Base-by-base conservation (phyloP, 306 rosid genomes). In the Sechiopsis laciniata region DNA sequence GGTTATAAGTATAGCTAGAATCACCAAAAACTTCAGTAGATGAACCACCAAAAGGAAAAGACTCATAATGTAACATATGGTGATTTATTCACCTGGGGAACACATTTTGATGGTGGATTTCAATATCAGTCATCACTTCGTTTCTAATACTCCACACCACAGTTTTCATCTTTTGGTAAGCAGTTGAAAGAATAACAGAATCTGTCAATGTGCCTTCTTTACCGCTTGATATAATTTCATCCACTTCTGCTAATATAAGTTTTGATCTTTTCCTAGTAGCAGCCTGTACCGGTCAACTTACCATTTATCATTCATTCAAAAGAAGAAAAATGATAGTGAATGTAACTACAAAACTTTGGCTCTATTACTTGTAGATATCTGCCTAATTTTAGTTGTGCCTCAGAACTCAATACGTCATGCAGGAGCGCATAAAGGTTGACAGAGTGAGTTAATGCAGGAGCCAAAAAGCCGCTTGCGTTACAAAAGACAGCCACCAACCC, bases 81-180 rank as follows among this genome's bases (percentile, higher is more conserved):
- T 66, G 72, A 45, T 65, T 42, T 65, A 45, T 19, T 66, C 17
- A 66, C 99, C 97, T 94, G 29, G 99, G 99, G 68, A 94, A 96
- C 74, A 94, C 85, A 84, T 90, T 90, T 82, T 84, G 90, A 80
- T 83, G 89, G 80, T 89, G 95, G 82, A 94, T 89, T 79, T 91
- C 88, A 74, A 94, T 94, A 82, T 94, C 99, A 29, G 92, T 83
- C 71, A 68, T 55, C 65, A 94, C 87, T 79, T 94, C 99, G 58
- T 89, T 86, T 76, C 89, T 83, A 71, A 94, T 73, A 77, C 87
- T 91, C 57, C 74, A 15, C 74, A 97, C 89, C 54, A 94, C 76
- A 55, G 81, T 62, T 82, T 84, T 94, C 99, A 94, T 94, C 87
- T 85, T 94, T 80, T 84, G 91, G 83, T 90, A 90, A 55, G 99